Evolutionary conservation across 1,284 basidiomycete genomes (phyloP), one percentile per base, ranked within the genome.

Genomic region (Coniophora puteana): DNA sequence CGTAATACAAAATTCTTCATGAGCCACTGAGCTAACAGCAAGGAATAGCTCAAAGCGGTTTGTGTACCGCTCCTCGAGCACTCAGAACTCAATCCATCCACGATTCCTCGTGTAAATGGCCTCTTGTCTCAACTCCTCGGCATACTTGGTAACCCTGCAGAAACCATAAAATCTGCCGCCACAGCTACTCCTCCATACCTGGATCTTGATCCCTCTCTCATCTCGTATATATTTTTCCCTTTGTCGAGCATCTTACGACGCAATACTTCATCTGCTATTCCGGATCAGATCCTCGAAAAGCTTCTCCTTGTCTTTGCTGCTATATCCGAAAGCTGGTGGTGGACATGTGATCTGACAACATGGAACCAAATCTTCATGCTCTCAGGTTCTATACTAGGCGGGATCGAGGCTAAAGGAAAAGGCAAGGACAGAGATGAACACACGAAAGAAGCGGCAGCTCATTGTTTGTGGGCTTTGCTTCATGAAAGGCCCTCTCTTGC

Each of bases 331-430:
- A 63, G 67, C 23, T 84, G 83, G 77, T 95, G 92, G 91, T 87
- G 84, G 77, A 62, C 65, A 7, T 79, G 79, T 48, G 80, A 84
- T 27, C 52, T 74, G 7, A 73, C 74, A 23, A 58, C 79, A 17
- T 85, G 91, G 88, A 83, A 88, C 53, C 90, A 95, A 55, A 64
- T 93, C 14, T 89, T 94, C 63, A 86, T 84, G 65, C 71, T 96
- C 21, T 80, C 75, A 38, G 76, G 83, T 14, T 73, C 85, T n/a
- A 69, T 87, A 21, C 59, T 86, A 3, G 78, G 78, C n/a, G 72
- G 73, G 21, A 67, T 78, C 21, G 75, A 77, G 48, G 69, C 66
- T 33, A 84, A 79, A 54, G 78, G 73, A 3, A 78, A 81, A 59
- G 68, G 65, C 10, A 80, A 74, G 52, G 69, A 68, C 27, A 70